phyloP scores from a whole-genome alignment of 2,329 filamentous ascomycete genomes.

The Metarhizium sp. region DNA sequence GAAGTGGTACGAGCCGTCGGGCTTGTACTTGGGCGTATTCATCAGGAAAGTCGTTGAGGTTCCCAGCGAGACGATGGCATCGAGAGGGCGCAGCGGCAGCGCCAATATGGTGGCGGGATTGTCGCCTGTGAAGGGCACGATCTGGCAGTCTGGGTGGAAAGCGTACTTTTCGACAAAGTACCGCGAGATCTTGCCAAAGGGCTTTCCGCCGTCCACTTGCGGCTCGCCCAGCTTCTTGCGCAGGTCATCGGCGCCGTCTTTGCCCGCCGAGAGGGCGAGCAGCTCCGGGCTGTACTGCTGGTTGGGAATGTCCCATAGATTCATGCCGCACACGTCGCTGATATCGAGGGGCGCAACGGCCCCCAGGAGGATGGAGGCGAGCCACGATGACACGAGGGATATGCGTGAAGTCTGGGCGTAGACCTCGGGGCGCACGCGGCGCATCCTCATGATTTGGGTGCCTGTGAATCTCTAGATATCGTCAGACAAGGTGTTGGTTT shows the following conservation, averaged over 20 bases:
- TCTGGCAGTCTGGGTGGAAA: constrained; percentile 63
- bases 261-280: constrained; percentile 63
- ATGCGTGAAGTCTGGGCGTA: constrained; percentile 77
- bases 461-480: constrained; percentile 77
- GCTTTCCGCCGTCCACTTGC: constrained; percentile 67
- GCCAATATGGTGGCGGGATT: constrained; percentile 94
- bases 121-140: constrained; percentile 88
- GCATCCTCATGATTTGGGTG: constrained; percentile 89
- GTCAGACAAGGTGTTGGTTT: neutral
- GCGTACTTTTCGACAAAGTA: constrained; percentile 78
- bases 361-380: constrained; percentile 84
- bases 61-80: constrained; percentile 89
- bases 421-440: constrained; percentile 67
- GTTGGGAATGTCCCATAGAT: constrained; percentile 80
- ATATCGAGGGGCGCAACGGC: constrained; percentile 83
- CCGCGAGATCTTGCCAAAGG: constrained; percentile 62
- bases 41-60: constrained; percentile 97
- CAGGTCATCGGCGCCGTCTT: constrained; percentile 52
- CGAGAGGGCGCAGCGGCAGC: constrained; percentile 74
- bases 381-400: constrained; percentile 89
- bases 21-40: constrained; percentile 86
- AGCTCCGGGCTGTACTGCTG: constrained; percentile 67
- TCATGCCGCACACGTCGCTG: constrained; percentile 92
- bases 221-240: constrained; percentile 73
- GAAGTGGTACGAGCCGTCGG: constrained; percentile 89